Evolutionary conservation across 371 early-diverging fungal species (phyloP).

Genomic region (Amoeboradix gromovi): DNA sequence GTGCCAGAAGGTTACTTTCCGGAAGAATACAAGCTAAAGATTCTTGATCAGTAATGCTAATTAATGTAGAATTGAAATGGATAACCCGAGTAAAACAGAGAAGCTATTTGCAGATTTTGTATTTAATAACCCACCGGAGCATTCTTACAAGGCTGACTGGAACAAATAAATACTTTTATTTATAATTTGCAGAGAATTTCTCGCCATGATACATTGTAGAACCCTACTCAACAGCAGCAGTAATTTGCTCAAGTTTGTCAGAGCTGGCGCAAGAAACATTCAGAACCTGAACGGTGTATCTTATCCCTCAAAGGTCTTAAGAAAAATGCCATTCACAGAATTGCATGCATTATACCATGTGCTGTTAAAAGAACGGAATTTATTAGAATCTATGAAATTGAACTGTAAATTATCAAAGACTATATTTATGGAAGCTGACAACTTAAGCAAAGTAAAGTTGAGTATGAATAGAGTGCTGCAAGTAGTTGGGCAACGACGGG

Average conservation of each 20-base stretch:
- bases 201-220: neutral
- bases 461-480: neutral
- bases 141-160: neutral
- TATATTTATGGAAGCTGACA: neutral
- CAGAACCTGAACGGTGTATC: neutral
- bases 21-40: neutral
- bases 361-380: neutral
- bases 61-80: neutral
- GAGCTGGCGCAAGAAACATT: neutral
- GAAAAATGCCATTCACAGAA: neutral
- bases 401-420: neutral
- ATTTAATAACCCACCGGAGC: neutral
- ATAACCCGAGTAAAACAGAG: neutral
- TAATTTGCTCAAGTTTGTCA: neutral
- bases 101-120: neutral
- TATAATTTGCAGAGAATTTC: too few relatives aligned
- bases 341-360: neutral
- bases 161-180: neutral
- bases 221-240: neutral
- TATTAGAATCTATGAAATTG: neutral
- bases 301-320: neutral
- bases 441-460: neutral
- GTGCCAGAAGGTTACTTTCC: neutral
- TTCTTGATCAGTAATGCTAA: neutral
- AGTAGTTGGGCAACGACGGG: neutral